Evolutionary conservation across 1,284 basidiomycete genomes (phyloP).

Genomic region (Mycena citricolor): DNA sequence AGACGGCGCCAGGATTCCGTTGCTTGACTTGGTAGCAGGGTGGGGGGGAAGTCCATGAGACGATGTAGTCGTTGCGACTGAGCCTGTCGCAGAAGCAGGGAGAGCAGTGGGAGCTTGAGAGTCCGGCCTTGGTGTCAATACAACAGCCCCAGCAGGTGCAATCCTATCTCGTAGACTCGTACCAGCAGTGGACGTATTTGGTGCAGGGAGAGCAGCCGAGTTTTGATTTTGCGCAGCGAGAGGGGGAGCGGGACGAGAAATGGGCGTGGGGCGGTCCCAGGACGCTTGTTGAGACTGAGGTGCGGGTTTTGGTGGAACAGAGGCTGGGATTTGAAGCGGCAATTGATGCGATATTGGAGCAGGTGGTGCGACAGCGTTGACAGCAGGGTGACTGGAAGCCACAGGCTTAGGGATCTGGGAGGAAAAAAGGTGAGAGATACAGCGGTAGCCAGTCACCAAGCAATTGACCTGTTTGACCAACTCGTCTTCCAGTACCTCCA

Average conservation of each 20-base stretch:
- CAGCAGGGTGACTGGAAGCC: no score
- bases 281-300: slow-evolving; percentile 4
- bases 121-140: background rate
- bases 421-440: no score
- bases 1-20: slow-evolving; percentile 1
- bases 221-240: background rate
- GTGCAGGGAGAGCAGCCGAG: background rate
- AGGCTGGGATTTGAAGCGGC: no score
- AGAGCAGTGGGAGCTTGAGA: slow-evolving; percentile 8
- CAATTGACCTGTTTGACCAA: no score
- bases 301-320: background rate
- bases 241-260: background rate
- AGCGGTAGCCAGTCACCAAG: no score
- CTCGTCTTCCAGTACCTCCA: no score
- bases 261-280: slow-evolving; percentile 15
- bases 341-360: no score
- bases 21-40: slow-evolving; percentile 8
- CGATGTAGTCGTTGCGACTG: no score
- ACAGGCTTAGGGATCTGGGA: no score
- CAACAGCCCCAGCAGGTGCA: slow-evolving; percentile 10
- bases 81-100: slow-evolving; percentile 2
- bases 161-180: slow-evolving; percentile 18
- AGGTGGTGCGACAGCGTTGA: no score
- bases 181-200: slow-evolving; percentile 1
- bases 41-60: slow-evolving; percentile 1